Evolutionary conservation across 805 yeast species (phyloP).

Genomic region (Candida sphagnicola): DNA sequence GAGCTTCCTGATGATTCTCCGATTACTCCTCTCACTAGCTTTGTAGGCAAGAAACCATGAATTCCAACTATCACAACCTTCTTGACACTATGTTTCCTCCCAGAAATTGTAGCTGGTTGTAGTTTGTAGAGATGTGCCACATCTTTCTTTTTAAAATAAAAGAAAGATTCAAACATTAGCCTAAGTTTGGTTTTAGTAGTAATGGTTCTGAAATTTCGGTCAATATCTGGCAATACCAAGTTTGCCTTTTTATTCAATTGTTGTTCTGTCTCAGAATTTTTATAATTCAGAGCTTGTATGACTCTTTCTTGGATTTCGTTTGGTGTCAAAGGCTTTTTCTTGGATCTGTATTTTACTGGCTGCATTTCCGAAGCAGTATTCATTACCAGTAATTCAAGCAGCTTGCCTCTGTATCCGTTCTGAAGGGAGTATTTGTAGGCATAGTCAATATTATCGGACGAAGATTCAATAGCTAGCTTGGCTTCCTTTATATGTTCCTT

Average conservation of each 20-base stretch:
- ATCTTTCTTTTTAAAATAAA: constrained; percentile 16
- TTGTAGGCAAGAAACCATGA: constrained; percentile 39
- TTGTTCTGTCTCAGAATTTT: constrained; percentile 1
- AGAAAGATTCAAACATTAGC: constrained; percentile 17
- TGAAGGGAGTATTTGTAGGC: constrained; percentile 15
- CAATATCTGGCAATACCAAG: constrained; percentile 17
- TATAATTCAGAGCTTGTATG: constrained; percentile 8
- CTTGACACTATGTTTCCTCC: constrained; percentile 11
- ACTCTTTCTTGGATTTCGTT: constrained; percentile 31
- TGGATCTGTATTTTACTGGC: constrained; percentile 30
- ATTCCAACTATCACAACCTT: constrained; percentile 31
- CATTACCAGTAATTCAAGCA: constrained; percentile 29
- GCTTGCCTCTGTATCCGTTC: constrained; percentile 8
- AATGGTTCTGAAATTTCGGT: constrained; percentile 18
- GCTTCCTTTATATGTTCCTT: constrained; percentile 23
- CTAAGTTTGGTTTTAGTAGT: constrained; percentile 21
- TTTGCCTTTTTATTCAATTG: not conserved
- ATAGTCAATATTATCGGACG: constrained; percentile 29
- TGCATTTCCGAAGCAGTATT: constrained; percentile 27
- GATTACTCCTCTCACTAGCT: constrained; percentile 31
- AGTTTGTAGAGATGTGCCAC: constrained; percentile 26
- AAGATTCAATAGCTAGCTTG: constrained; percentile 26
- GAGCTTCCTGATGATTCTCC: constrained; percentile 38
- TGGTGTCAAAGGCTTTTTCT: constrained; percentile 30
- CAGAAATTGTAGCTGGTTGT: constrained; percentile 5